phyloP scores from a whole-genome alignment of 73 alveolate genomes.

The Tetrahymena malaccensis region DNA sequence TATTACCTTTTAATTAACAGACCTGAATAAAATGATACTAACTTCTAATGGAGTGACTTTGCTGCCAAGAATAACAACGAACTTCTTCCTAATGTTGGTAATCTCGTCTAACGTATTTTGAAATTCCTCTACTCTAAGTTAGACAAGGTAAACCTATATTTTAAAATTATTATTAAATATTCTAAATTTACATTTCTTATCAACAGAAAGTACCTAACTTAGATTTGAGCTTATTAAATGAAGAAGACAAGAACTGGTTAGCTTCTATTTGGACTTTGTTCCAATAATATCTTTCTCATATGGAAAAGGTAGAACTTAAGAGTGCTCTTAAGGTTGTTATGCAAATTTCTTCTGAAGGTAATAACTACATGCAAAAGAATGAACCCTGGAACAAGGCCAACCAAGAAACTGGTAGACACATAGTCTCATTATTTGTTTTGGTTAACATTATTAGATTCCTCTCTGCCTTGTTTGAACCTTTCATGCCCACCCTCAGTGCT shows the following conservation, averaged over 20 bases:
- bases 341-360: slow-evolving; percentile 81
- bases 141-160: slow-evolving; percentile 7
- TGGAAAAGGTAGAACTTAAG: slow-evolving; percentile 82
- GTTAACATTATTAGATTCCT: slow-evolving; percentile 68
- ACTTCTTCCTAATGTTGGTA: slow-evolving; percentile 90
- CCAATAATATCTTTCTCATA: slow-evolving; percentile 59
- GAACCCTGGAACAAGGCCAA: slow-evolving; percentile 85
- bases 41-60: slow-evolving; percentile 94
- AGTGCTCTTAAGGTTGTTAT: slow-evolving; percentile 79
- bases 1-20: slow-evolving; percentile 86
- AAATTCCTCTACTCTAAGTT: slow-evolving; percentile 61
- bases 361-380: slow-evolving; percentile 68
- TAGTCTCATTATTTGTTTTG: slow-evolving; percentile 59
- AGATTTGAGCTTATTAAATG: slow-evolving; percentile 29
- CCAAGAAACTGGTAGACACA: slow-evolving; percentile 65
- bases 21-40: slow-evolving; percentile 94
- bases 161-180: not conserved
- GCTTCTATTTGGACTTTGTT: slow-evolving; percentile 42
- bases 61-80: slow-evolving; percentile 93
- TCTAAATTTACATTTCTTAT: not conserved
- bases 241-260: slow-evolving; percentile 59
- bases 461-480: slow-evolving; percentile 85
- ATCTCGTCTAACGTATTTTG: slow-evolving; percentile 80
- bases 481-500: slow-evolving; percentile 94
- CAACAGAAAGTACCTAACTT: slow-evolving; percentile 41